These are phyloP conservation scores for Westerdykella aurantiaca DNA, from an alignment of 2,329 filamentous ascomycete genomes.

Conservation along the genomic window DNA sequence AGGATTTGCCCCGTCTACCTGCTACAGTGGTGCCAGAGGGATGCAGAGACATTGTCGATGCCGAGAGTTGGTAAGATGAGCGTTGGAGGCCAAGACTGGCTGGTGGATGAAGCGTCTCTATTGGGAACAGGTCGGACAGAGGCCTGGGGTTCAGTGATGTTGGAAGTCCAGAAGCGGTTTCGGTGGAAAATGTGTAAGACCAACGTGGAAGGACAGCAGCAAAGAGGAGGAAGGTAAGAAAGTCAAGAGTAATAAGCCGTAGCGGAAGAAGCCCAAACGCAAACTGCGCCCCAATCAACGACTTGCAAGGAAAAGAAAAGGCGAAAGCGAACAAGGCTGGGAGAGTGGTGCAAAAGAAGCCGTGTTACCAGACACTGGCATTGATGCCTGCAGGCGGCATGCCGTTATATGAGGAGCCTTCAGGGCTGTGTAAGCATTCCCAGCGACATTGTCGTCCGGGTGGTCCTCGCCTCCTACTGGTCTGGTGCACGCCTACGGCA, in stretches of 20 bases:
- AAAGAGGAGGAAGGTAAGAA: background rate
- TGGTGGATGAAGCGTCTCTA: too few species aligned
- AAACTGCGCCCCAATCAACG: slow-evolving; percentile 5
- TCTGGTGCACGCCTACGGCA: too few species aligned
- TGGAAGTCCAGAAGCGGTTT: too few species aligned
- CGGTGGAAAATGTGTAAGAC: too few species aligned
- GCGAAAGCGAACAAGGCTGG: slow-evolving; percentile 6
- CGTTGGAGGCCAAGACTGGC: too few species aligned
- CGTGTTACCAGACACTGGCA: slow-evolving; percentile 18
- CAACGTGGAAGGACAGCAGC: too few species aligned
- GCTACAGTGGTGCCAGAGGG: slow-evolving; percentile 15
- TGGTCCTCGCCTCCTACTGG: too few species aligned
- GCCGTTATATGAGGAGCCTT: slow-evolving; percentile 22
- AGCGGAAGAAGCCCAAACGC: slow-evolving; percentile 17
- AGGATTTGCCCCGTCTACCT: slow-evolving; percentile 11
- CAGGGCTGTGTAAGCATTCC: slow-evolving; percentile 15
- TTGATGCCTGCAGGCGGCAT: slow-evolving; percentile 26
- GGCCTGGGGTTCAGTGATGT: too few species aligned
- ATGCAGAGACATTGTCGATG: slow-evolving; percentile 14
- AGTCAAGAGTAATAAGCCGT: slow-evolving; percentile 1
- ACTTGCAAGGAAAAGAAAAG: slow-evolving; percentile 7
- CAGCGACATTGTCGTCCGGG: slow-evolving; percentile 4
- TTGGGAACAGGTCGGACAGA: too few species aligned
- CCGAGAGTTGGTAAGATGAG: too few species aligned
- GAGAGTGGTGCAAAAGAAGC: slow-evolving; percentile 5